Evolutionary conservation across 2,329 filamentous ascomycete genomes (phyloP), one percentile per base, ranked within the genome.

Genomic region (Fusarium papillatum): DNA sequence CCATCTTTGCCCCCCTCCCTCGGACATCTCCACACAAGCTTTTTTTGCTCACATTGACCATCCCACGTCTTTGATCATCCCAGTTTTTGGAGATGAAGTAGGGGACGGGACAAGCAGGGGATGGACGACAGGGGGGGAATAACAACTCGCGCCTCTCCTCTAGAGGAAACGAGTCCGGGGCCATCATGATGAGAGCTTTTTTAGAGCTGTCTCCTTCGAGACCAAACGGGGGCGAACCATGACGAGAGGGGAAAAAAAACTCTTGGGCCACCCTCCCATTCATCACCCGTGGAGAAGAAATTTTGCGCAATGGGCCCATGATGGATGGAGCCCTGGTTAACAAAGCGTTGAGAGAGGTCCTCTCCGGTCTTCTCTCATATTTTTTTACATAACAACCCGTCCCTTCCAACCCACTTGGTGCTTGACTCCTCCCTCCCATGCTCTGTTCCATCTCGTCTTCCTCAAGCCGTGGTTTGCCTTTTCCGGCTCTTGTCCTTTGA

Each of bases 291-390:
- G 64, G 64, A 73, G 70, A 73, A 64, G 77, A 75, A 72, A 72
- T 77, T 80, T 80, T 76, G 70, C 71, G 62, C 63, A 66, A 80
- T 80, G 78, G 78, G 76, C 71, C 78, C 76, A 76, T 71, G 66
- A 76, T 74, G 76, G 68, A 55, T 50, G 46, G 46, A 77, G 76
- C 71, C 70, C 71, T 66, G 70, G 31, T 62, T 61, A 64, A 38
- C 31, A 22, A 34, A 48, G 38, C 46, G 57, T 73, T 64, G 60
- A 68, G 64, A 68, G 64, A 70, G 68, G 24, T 11, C 55, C 31
- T 59, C 53, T 29, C 26, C 19, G 66, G 34, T 55, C 55, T 10
- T 19, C 64, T 64, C 64, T 74, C 46, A 75, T 78, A 72, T 75
- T 79, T 61, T 61, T 76, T 79, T 79, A 79, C 78, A 79, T 79